Percentiles rank a stretch among this genome's conserved stretches.
Conservation (phyloP, 2,329 filamentous ascomycete species). For the Aspergillus sclerotialis region DNA sequence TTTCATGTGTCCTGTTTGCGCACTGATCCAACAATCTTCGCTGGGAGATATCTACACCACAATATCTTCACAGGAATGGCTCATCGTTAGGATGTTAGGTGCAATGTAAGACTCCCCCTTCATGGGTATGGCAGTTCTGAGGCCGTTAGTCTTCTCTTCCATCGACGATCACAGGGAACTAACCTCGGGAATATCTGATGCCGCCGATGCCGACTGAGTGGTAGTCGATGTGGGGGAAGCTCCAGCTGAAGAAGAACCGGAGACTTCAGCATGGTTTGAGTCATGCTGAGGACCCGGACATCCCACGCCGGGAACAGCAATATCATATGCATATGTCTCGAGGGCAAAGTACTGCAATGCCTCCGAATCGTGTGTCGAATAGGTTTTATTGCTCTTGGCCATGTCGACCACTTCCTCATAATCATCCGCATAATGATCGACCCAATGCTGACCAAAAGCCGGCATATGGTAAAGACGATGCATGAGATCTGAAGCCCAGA, state of each 20-base stretch:
- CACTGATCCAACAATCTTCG: too few relatives aligned
- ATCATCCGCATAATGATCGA: slow-evolving; percentile 57
- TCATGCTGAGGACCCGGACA: slow-evolving; percentile 43
- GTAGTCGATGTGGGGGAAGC: slow-evolving; percentile 8
- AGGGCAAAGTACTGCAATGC: slow-evolving; percentile 63
- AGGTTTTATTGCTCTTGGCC: slow-evolving; percentile 44
- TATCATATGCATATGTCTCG: slow-evolving; percentile 58
- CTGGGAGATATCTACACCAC: too few relatives aligned
- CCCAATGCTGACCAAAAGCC: slow-evolving; percentile 50
- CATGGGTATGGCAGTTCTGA: slow-evolving; percentile 37
- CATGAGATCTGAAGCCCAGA: slow-evolving; percentile 60
- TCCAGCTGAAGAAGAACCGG: too few relatives aligned
- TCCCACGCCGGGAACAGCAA: slow-evolving; percentile 56
- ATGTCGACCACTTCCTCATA: slow-evolving; percentile 51
- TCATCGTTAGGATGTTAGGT: too few relatives aligned
- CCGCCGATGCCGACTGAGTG: slow-evolving; percentile 8
- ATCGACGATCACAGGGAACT: slow-evolving; percentile 6
- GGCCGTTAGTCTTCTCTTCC: slow-evolving; percentile 4
- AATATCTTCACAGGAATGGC: too few relatives aligned
- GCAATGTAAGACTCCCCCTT: slow-evolving; percentile 35
- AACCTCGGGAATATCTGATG: slow-evolving; percentile 18
- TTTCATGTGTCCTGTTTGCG: too few relatives aligned
- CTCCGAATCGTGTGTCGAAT: slow-evolving; percentile 52
- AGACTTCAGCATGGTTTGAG: slow-evolving; percentile 7
- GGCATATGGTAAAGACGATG: slow-evolving; percentile 61